Percentiles rank a stretch among this genome's conserved stretches.
These are phyloP conservation scores for Naganishia sp. DNA, from an alignment of 1,284 basidiomycete genomes.

Conservation along the genomic window DNA sequence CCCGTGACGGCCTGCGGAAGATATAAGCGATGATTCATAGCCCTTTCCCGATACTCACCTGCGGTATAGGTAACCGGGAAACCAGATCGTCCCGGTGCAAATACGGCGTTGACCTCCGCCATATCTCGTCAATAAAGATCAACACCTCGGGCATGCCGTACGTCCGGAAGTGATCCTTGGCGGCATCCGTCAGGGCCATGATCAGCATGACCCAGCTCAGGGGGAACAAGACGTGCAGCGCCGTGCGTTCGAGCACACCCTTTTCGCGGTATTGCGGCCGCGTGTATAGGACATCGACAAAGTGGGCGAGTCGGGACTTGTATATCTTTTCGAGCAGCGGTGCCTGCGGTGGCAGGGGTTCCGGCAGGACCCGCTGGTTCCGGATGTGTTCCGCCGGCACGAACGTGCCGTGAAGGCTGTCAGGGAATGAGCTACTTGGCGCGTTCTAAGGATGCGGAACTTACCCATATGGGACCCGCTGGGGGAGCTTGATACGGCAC, in stretches of 20 bases:
- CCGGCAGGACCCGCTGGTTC: conserved; percentile 36
- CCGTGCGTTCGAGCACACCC: conserved; percentile 35
- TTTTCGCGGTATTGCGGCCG: conserved; percentile 38
- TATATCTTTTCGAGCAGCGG: conserved; percentile 42
- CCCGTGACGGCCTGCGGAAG: conserved; percentile 7
- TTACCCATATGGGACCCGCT: conserved; percentile 52
- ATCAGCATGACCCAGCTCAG: conserved; percentile 36
- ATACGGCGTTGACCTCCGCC: conserved; percentile 15
- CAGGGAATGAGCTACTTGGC: not conserved
- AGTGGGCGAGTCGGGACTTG: conserved; percentile 41
- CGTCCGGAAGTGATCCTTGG: conserved; percentile 18
- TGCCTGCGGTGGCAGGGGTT: conserved; percentile 37
- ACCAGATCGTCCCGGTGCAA: conserved; percentile 9
- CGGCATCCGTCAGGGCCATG: conserved; percentile 33
- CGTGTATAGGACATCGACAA: conserved; percentile 42
- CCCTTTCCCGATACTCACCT: not conserved
- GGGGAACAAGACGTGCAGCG: conserved; percentile 41
- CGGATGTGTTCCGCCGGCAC: conserved; percentile 37
- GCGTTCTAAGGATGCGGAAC: conserved; percentile 17
- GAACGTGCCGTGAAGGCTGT: conserved; percentile 45
- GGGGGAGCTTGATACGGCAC: conserved; percentile 55
- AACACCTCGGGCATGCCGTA: conserved; percentile 13
- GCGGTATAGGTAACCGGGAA: conserved; percentile 20
- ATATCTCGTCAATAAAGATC: not conserved
- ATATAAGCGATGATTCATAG: too few species aligned